A percentile compares a stretch with the other conserved stretches of the same genome.
Conservation (phyloP, 495 filamentous ascomycete genomes). For the Parathielavia appendiculata region DNA sequence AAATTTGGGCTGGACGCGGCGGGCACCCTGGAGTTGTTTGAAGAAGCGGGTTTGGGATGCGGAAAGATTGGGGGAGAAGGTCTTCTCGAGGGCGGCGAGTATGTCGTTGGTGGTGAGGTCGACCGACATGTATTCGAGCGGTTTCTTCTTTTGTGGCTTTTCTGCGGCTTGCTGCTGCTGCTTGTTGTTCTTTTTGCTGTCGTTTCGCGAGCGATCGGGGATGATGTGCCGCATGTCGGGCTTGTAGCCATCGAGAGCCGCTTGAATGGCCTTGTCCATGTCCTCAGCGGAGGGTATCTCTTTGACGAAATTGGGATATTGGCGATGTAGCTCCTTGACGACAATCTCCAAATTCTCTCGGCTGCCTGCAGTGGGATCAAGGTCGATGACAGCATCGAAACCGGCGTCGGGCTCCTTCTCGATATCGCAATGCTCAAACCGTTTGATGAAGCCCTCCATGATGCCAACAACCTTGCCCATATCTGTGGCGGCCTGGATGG, state of each 20-base stretch:
- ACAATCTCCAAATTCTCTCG: slow-evolving; percentile 82
- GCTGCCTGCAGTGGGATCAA: slow-evolving; percentile 70
- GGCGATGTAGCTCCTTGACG: slow-evolving; percentile 59
- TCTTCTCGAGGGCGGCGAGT: slow-evolving; percentile 55
- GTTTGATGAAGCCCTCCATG: slow-evolving; percentile 87
- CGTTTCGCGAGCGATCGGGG: slow-evolving; percentile 39
- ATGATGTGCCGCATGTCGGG: slow-evolving; percentile 72
- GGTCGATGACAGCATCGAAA: slow-evolving; percentile 79
- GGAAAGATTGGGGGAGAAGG: slow-evolving; percentile 53
- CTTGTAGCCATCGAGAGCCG: slow-evolving; percentile 70
- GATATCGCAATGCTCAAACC: slow-evolving; percentile 73
- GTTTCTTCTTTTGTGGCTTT: slow-evolving; percentile 43
- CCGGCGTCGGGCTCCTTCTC: slow-evolving; percentile 60
- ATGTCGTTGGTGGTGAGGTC: slow-evolving; percentile 56
- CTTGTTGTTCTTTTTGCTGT: slow-evolving; percentile 36
- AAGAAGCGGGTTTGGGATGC: slow-evolving; percentile 57
- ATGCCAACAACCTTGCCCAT: slow-evolving; percentile 70
- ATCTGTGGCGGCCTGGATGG: slow-evolving; percentile 75
- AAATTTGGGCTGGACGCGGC: slow-evolving; percentile 77
- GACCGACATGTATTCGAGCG: slow-evolving; percentile 79
- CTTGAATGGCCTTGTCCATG: slow-evolving; percentile 73
- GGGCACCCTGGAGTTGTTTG: slow-evolving; percentile 62
- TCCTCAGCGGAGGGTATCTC: slow-evolving; percentile 66
- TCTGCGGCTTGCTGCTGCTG: slow-evolving; percentile 32
- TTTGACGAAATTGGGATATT: slow-evolving; percentile 69